Conservation (phyloP, 2,329 filamentous ascomycete species). For the Colletotrichum graminicola region DNA sequence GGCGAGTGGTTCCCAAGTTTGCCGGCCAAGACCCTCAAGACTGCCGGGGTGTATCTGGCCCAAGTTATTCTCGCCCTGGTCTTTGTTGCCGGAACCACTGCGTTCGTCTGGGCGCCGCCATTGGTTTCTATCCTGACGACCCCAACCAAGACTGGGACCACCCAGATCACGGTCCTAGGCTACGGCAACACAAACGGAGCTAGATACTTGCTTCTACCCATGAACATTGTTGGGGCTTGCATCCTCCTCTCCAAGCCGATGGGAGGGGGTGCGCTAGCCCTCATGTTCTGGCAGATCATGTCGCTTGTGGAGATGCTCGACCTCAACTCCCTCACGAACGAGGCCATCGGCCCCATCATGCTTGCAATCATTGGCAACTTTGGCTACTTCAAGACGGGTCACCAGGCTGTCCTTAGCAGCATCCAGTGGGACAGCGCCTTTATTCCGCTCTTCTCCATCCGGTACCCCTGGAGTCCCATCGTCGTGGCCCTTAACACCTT, state of each 20-base stretch:
- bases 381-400: conserved; percentile 97
- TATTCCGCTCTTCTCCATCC: conserved; percentile 83
- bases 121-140: conserved; percentile 79
- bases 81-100: conserved; percentile 85
- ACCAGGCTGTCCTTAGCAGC: conserved; percentile 86
- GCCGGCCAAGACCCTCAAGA: conserved; percentile 75
- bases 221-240: conserved; percentile 82
- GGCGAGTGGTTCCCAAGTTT: conserved; percentile 78
- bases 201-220: conserved; percentile 85
- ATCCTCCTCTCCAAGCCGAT: conserved; percentile 93
- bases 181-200: conserved; percentile 95
- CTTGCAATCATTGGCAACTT: conserved; percentile 91
- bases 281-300: conserved; percentile 90
- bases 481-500: conserved; percentile 89
- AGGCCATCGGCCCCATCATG: conserved; percentile 84
- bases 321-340: conserved; percentile 70
- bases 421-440: conserved; percentile 98
- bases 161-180: conserved; percentile 83
- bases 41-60: conserved; percentile 80
- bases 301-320: conserved; percentile 77
- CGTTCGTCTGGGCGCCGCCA: conserved; percentile 87
- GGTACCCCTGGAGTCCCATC: conserved; percentile 90
- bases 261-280: conserved; percentile 85
- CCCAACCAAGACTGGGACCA: conserved; percentile 57
- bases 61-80: conserved; percentile 84